Conservation (phyloP, 805 yeast species). For the Metschnikowia lochheadii region DNA sequence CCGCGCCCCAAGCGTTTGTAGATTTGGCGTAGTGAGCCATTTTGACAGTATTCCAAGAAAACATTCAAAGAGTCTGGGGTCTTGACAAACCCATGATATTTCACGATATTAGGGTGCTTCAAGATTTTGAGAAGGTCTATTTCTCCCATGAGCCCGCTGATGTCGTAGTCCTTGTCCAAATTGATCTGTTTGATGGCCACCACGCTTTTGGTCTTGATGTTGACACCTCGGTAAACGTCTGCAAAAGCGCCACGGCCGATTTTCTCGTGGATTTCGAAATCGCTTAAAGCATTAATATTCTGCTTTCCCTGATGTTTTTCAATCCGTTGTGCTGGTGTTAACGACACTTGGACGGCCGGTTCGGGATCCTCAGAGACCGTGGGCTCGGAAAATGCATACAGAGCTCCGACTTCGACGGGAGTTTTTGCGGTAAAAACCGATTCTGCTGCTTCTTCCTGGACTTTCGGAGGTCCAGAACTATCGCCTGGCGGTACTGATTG, state of each 20-base stretch:
- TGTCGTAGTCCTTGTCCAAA: conserved; percentile 48
- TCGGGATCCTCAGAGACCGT: background rate
- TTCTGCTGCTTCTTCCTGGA: too few relatives aligned
- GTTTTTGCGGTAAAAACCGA: too few relatives aligned
- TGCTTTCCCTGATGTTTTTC: conserved; percentile 39
- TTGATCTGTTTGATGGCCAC: conserved; percentile 79
- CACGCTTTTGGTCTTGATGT: conserved; percentile 57
- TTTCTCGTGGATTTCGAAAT: conserved; percentile 52
- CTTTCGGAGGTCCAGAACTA: too few relatives aligned
- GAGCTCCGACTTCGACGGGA: background rate
- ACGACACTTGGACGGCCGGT: conserved; percentile 21
- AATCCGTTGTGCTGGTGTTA: conserved; percentile 51
- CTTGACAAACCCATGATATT: conserved; percentile 63
- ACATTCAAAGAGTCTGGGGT: conserved; percentile 51
- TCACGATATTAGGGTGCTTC: conserved; percentile 41
- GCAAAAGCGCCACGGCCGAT: conserved; percentile 94
- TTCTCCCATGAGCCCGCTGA: conserved; percentile 55
- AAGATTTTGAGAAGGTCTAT: conserved; percentile 61
- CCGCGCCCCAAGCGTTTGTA: conserved; percentile 45
- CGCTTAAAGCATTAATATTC: conserved; percentile 40
- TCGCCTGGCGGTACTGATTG: too few relatives aligned
- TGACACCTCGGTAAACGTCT: conserved; percentile 72
- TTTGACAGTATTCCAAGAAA: conserved; percentile 53
- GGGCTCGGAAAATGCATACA: too few relatives aligned
- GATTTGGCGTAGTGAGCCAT: conserved; percentile 59